Evolutionary conservation across 2,329 filamentous ascomycete genomes (phyloP), one percentile per base, ranked within the genome.

Genomic region (Penicillium capsulatum): DNA sequence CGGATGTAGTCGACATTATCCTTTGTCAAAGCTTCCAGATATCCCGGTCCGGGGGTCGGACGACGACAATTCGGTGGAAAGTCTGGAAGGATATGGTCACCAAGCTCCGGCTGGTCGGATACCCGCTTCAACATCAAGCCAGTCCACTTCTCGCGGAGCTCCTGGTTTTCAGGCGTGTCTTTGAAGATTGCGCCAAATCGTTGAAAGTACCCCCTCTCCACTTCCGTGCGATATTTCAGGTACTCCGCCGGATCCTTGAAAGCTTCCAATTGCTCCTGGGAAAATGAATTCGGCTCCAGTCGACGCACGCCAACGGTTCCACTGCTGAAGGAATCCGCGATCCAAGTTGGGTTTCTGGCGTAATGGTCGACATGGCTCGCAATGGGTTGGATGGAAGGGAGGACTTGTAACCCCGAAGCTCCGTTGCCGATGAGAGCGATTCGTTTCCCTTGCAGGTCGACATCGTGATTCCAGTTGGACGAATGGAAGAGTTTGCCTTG

Each of bases 1-100:
- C 69, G 70, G 50, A 83, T 77, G 48, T 78, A 80, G 10, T 71
- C 69, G n/a, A 83, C 79, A 37, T 84, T 83, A 4, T 75, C 71
- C 45, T 77, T 70, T 0, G 72, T 69, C 17, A 84, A 66, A 0
- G 80, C 79, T 55, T 84, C 81, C 4, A 86, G 71, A 50, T 85
- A 85, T 0, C 80, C 81, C 0, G 80, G 80, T 0, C 81, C 80
- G 0, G 81, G 79, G 0, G 82, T 86, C 0, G 83, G 64, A 2
- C 82, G 73, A 7, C 81, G 73, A 47, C 82, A 86, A 49, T 80
- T 74, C 8, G 77, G 79, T 0, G 79, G 76, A 49, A 81, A 84
- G 44, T 80, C 74, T 0, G 82, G 81, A 3, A 80, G 65, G 2
- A 84, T 67, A 14, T 71, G 65, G 3, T 78, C 65, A 0, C 76